These are phyloP conservation scores for Dovyalis caffra DNA, from an alignment of 345 rosid species.

Conservation along the genomic window DNA sequence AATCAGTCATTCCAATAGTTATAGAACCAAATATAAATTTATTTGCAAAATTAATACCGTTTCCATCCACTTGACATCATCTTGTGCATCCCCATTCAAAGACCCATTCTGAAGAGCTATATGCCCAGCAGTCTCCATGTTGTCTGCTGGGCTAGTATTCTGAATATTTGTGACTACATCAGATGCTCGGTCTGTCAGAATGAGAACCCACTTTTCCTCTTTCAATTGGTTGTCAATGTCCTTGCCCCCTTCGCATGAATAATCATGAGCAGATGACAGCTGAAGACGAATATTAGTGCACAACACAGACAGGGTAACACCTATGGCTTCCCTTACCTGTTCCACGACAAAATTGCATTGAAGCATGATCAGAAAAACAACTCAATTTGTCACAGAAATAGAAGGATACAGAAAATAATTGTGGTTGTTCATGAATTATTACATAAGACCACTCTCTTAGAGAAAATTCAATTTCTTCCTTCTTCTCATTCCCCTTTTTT, in stretches of 20 bases:
- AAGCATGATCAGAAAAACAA: constrained; percentile 4
- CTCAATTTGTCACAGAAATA: neutral
- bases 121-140: constrained; percentile 44
- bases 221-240: constrained; percentile 39
- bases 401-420: neutral
- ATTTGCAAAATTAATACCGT: constrained; percentile 52
- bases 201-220: constrained; percentile 63
- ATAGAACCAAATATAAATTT: constrained; percentile 3
- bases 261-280: constrained; percentile 40
- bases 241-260: constrained; percentile 45
- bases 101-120: constrained; percentile 43
- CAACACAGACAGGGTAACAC: constrained; percentile 76
- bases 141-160: constrained; percentile 57
- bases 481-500: neutral
- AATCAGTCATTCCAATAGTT: constrained; percentile 8
- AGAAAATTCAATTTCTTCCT: neutral
- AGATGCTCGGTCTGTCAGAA: constrained; percentile 64
- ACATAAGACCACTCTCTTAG: neutral
- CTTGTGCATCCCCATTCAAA: constrained; percentile 57
- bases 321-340: constrained; percentile 96
- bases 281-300: constrained; percentile 86
- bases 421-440: neutral
- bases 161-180: constrained; percentile 75
- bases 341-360: constrained; percentile 22
- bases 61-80: constrained; percentile 98